Percentiles rank a stretch among this genome's conserved stretches.
These are phyloP conservation scores for Apiotrichum akiyoshidainum DNA, from an alignment of 1,284 basidiomycete species.

Conservation along the genomic window DNA sequence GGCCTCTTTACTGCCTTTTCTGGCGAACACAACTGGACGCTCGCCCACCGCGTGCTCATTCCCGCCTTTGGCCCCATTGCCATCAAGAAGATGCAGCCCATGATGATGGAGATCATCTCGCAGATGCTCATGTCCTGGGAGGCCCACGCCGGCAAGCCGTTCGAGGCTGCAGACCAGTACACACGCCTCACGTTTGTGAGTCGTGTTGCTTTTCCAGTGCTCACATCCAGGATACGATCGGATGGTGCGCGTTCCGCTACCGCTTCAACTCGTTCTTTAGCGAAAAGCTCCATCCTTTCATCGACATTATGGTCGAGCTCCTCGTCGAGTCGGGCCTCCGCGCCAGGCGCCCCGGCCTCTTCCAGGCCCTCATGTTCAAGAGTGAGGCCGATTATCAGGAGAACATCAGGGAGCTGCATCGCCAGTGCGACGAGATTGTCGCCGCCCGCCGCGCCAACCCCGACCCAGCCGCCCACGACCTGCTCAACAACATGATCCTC, in stretches of 20 bases:
- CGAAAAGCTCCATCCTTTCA: constrained; percentile 53
- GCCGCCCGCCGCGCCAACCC: constrained; percentile 14
- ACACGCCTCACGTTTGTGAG: constrained; percentile 20
- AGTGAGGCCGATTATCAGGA: constrained; percentile 11
- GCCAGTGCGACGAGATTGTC: constrained; percentile 21
- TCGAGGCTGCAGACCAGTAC: constrained; percentile 19
- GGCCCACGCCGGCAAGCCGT: constrained; percentile 20
- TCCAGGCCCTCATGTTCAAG: constrained; percentile 8
- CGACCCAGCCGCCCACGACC: constrained; percentile 39
- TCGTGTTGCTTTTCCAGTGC: not conserved
- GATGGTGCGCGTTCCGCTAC: constrained; percentile 51
- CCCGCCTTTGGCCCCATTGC: constrained; percentile 57
- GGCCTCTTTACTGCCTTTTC: constrained; percentile 50
- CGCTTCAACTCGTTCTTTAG: constrained; percentile 44
- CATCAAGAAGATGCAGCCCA: constrained; percentile 55
- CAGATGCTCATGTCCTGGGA: constrained; percentile 51
- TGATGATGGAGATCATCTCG: constrained; percentile 55
- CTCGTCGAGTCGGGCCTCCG: constrained; percentile 13
- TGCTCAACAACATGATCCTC: constrained; percentile 55
- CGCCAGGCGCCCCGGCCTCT: constrained; percentile 3
- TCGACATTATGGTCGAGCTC: constrained; percentile 31
- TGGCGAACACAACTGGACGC: constrained; percentile 55
- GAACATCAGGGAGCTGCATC: constrained; percentile 14
- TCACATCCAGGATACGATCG: constrained; percentile 24
- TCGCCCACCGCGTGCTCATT: constrained; percentile 57